Evolutionary conservation across 148 eudicot species (phyloP).

Genomic region (Arbutus unedo): DNA sequence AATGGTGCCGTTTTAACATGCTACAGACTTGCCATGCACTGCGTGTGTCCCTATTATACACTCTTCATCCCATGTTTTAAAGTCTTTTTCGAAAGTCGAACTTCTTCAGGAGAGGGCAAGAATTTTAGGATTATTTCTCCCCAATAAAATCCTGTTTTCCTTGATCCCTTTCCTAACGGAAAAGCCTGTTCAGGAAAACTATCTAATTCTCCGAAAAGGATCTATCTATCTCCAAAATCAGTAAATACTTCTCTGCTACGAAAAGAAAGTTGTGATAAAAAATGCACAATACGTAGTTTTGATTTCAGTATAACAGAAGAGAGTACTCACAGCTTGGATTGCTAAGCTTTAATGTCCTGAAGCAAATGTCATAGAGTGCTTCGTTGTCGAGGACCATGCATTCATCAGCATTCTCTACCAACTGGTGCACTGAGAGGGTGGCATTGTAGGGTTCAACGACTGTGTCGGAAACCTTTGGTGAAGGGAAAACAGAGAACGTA

Average conservation of each 20-base stretch:
- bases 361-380: constrained; percentile 78
- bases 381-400: constrained; percentile 54
- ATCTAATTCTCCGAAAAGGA: too few species aligned
- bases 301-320: not conserved
- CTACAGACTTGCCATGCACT: too few species aligned
- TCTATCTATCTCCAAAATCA: too few species aligned
- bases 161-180: too few species aligned
- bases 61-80: not conserved
- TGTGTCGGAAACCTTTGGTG: constrained; percentile 77
- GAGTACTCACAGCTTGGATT: constrained; percentile 57
- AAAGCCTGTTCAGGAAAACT: too few species aligned
- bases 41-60: not conserved
- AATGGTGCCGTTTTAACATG: too few species aligned
- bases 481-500: constrained; percentile 77
- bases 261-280: too few species aligned
- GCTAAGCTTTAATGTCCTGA: constrained; percentile 73
- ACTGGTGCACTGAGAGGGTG: constrained; percentile 8
- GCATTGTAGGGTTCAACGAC: constrained; percentile 49
- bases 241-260: too few species aligned
- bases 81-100: not conserved
- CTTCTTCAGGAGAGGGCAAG: not conserved
- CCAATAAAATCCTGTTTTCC: too few species aligned
- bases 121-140: too few species aligned
- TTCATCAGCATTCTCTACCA: constrained; percentile 8
- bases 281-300: too few species aligned